Conservation (phyloP, 2,329 filamentous ascomycete species). For the Penicillium sp. region DNA sequence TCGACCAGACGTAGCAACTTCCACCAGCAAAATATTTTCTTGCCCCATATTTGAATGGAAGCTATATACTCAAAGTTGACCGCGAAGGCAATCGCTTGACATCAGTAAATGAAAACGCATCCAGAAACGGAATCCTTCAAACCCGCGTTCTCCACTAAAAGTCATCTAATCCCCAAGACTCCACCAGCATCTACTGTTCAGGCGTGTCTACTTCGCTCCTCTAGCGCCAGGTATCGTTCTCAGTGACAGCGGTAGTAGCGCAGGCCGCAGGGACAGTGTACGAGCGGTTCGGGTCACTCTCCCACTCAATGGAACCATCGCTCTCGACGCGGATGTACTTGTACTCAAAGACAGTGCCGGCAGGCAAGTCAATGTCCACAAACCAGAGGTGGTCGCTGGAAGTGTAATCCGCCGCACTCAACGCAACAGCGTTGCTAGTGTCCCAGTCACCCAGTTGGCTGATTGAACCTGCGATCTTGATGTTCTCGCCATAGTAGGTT, state of each 20-base stretch:
- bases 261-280: slow-evolving; percentile 47
- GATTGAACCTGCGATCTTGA: slow-evolving; percentile 65
- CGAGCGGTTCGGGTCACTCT: slow-evolving; percentile 55
- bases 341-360: slow-evolving; percentile 62
- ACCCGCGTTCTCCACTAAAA: background rate
- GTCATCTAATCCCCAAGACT: background rate
- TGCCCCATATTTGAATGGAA: background rate
- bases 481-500: slow-evolving; percentile 63
- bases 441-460: slow-evolving; percentile 65
- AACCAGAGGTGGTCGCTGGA: slow-evolving; percentile 63
- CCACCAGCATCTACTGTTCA: background rate
- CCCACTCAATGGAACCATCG: slow-evolving; percentile 63
- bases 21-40: background rate
- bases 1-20: background rate
- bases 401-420: slow-evolving; percentile 64
- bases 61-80: background rate
- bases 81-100: background rate
- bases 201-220: background rate
- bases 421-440: slow-evolving; percentile 53
- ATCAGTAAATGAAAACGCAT: background rate
- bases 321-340: slow-evolving; percentile 66
- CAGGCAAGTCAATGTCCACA: slow-evolving; percentile 55
- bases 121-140: background rate
- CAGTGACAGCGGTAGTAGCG: slow-evolving; percentile 30
- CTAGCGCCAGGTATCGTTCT: slow-evolving; percentile 44